Evolutionary conservation across 2,329 filamentous ascomycete species (phyloP), one percentile per base, ranked within the genome.

Genomic region (Capronia coronata): DNA sequence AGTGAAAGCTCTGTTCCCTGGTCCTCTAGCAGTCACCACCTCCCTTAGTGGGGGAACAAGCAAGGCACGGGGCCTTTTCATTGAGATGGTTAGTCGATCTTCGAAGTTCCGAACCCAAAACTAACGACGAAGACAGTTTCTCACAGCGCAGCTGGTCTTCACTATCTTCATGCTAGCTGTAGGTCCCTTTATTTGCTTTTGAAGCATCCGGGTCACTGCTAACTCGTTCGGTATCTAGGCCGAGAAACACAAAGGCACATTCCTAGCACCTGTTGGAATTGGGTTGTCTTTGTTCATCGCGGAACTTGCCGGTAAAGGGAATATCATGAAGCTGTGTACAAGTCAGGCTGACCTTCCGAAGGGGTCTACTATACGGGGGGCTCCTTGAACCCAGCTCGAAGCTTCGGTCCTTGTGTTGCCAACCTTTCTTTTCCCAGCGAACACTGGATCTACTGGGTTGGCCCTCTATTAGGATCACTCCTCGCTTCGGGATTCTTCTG

Each of bases 211-310:
- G 8, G 16, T 27, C 18, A 5, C 19, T 30, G 14, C 43, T 43
- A 9, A 37, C 13, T 18, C 37, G n/a, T 38, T 30, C 37, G n/a
- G 32, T 30, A n/a, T 8, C 38, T 25, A 53, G 51, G 51, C 48
- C 16, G 83, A 87, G 63, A 87, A 88, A 68, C 83, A 87, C 64
- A 80, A 82, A 38, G 79, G 79, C 2, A 88, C 84, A 0, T 86
- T 76, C 62, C 68, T 87, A 1, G 84, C 84, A 0, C 84, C 85
- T 0, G 68, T 88, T 2, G 83, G 82, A 10, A 86, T 89, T 58
- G 86, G 86, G 1, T 66, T 87, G 1, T 73, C 83, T 0, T 74
- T 88, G 46, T 87, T 88, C 64, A 75, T 87, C 37, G 70, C 71
- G 0, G 73, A 79, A 49, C 54, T 80, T 43, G 67, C 71, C 2